phyloP scores from a whole-genome alignment of 2,329 filamentous ascomycete genomes.

The Teratosphaeria pseudoeucalypti region DNA sequence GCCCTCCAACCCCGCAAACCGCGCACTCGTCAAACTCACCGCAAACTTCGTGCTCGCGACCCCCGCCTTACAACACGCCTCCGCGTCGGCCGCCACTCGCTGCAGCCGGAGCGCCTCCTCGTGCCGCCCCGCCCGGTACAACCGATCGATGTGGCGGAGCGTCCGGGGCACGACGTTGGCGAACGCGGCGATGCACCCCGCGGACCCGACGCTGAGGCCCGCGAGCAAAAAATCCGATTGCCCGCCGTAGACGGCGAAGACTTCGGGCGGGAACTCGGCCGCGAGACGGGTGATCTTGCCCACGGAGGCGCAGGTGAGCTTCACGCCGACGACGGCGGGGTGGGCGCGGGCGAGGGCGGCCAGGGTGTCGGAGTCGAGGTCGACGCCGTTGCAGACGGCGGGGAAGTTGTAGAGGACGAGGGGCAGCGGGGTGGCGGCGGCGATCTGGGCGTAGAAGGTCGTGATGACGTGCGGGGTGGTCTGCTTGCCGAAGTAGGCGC shows the following conservation, averaged over 20 bases:
- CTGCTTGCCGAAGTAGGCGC: conserved; percentile 36
- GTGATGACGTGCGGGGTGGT: conserved; percentile 32
- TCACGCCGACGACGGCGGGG: conserved; percentile 57
- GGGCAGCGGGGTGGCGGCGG: conserved; percentile 49
- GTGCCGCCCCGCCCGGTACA: conserved; percentile 46
- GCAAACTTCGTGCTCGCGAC: conserved; percentile 58
- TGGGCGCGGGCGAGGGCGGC: conserved; percentile 43
- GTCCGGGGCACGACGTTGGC: conserved; percentile 45
- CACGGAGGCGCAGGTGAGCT: conserved; percentile 64
- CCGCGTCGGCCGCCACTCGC: conserved; percentile 48
- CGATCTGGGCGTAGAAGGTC: conserved; percentile 39
- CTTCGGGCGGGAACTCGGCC: conserved; percentile 34
- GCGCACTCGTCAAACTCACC: conserved; percentile 49
- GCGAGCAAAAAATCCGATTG: conserved; percentile 61
- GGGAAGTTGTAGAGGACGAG: conserved; percentile 56
- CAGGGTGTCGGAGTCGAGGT: conserved; percentile 58
- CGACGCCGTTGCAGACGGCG: conserved; percentile 53
- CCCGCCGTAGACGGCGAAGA: conserved; percentile 61
- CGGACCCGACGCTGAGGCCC: conserved; percentile 42
- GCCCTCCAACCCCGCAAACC: conserved; percentile 47
- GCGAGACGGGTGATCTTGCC: conserved; percentile 59
- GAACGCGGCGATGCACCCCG: conserved; percentile 49
- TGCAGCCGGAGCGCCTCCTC: conserved; percentile 50
- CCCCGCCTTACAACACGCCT: conserved; percentile 53
- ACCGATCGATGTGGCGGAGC: conserved; percentile 44